Conservation (phyloP, 352 stramenopile species). For the Phytopythium chamaehyphon region DNA sequence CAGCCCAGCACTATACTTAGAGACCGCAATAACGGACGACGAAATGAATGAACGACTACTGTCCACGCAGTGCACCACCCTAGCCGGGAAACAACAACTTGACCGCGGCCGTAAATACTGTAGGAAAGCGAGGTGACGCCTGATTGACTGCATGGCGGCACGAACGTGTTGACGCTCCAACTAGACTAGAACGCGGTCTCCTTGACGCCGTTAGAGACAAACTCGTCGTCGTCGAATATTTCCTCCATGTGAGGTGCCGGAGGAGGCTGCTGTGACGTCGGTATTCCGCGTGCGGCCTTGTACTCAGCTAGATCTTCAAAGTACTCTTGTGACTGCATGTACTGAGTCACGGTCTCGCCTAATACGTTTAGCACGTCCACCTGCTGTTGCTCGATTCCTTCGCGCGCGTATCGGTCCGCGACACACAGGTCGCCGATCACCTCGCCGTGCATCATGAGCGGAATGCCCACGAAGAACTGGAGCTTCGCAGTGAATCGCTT, state of each 20-base stretch:
- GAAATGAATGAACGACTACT: too few relatives aligned
- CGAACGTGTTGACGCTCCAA: neutral
- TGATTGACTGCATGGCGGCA: neutral
- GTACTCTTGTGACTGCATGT: slow-evolving; percentile 85
- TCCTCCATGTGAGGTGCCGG: neutral
- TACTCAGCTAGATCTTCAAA: slow-evolving; percentile 71
- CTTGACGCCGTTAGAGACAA: slow-evolving; percentile 35
- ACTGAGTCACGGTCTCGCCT: slow-evolving; percentile 84
- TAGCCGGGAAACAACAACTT: too few relatives aligned
- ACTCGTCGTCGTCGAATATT: neutral
- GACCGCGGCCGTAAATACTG: too few relatives aligned
- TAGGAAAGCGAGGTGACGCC: too few relatives aligned
- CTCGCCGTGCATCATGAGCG: slow-evolving; percentile 78
- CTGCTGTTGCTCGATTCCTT: slow-evolving; percentile 79
- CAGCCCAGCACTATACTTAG: too few relatives aligned
- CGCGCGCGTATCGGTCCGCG: slow-evolving; percentile 70
- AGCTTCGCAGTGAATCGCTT: slow-evolving; percentile 81
- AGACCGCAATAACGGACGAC: too few relatives aligned
- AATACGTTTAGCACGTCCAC: slow-evolving; percentile 85
- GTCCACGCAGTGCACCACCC: too few relatives aligned
- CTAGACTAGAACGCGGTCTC: slow-evolving; percentile 77
- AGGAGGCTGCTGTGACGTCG: neutral
- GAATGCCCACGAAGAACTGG: slow-evolving; percentile 88
- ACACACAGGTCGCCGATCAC: slow-evolving; percentile 86
- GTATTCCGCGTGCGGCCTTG: slow-evolving; percentile 36